Percentiles rank a stretch among this genome's conserved stretches.
Conservation (phyloP, 345 rosid species). For the Mallotus nudiflorus region DNA sequence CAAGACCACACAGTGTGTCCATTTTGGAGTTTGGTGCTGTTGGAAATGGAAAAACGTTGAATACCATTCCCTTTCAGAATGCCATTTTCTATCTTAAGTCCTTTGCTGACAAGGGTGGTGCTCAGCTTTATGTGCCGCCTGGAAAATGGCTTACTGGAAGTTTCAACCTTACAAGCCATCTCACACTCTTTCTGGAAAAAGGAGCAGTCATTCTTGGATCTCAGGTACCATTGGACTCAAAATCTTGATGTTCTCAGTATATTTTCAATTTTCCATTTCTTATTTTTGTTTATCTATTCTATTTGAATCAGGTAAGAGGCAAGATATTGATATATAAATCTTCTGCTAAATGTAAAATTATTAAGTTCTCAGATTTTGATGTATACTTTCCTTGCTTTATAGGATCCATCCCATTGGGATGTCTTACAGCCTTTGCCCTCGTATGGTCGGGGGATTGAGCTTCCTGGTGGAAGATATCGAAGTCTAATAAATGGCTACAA, state of each 20-base stretch:
- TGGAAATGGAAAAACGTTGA: constrained; percentile 78
- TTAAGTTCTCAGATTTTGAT: neutral
- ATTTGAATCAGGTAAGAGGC: neutral
- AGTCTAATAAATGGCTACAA: constrained; percentile 83
- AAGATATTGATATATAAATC: neutral
- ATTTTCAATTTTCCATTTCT: neutral
- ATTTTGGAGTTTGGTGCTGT: constrained; percentile 92
- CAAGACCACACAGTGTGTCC: constrained; percentile 89
- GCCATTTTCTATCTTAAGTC: constrained; percentile 95
- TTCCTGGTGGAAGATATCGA: constrained; percentile 70
- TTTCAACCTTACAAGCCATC: constrained; percentile 94
- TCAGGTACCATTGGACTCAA: constrained; percentile 47
- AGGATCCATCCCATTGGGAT: constrained; percentile 89
- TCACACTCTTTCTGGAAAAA: constrained; percentile 86
- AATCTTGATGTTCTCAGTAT: neutral
- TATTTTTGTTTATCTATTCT: neutral
- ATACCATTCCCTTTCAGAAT: constrained; percentile 86
- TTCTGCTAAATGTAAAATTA: neutral
- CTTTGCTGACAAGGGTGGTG: constrained; percentile 95
- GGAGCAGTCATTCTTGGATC: constrained; percentile 90
- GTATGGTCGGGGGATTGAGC: constrained; percentile 83
- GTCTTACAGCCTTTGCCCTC: constrained; percentile 78
- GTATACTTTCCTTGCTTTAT: constrained; percentile 18
- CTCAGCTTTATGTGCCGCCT: constrained; percentile 87
- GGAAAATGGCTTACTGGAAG: constrained; percentile 96